Conservation (phyloP, 192 early-diverging fungal genomes). For the Funneliformis geosporum region DNA sequence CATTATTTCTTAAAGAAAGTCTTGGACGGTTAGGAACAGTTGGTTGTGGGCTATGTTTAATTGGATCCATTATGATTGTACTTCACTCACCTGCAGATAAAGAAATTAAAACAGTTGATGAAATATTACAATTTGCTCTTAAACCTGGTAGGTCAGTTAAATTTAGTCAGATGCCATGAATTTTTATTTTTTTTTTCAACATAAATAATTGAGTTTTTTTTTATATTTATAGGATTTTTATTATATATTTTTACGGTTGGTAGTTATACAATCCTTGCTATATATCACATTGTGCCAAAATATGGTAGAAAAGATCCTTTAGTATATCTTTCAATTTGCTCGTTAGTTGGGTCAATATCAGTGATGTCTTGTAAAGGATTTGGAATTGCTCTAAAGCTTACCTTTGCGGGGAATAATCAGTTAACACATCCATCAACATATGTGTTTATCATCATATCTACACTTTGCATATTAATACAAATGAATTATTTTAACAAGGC, state of each 20-base stretch:
- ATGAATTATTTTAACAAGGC: constrained; percentile 99
- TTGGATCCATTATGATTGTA: constrained; percentile 86
- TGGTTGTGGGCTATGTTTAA: constrained; percentile 87
- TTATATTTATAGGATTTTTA: constrained; percentile 65
- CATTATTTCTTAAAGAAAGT: constrained; percentile 85
- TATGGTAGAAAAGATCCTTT: constrained; percentile 81
- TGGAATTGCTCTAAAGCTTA: constrained; percentile 89
- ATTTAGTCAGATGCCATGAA: too few species aligned
- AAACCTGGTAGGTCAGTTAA: constrained; percentile 59
- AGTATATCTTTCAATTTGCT: constrained; percentile 95
- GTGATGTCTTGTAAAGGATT: constrained; percentile 94
- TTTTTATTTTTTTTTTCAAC: background rate
- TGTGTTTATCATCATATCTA: constrained; percentile 79
- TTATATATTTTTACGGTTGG: constrained; percentile 72
- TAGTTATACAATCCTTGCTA: constrained; percentile 69
- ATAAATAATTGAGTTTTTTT: background rate
- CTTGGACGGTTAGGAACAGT: constrained; percentile 81
- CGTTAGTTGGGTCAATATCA: constrained; percentile 90
- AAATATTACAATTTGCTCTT: constrained; percentile 78
- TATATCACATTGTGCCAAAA: constrained; percentile 75
- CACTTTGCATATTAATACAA: constrained; percentile 85
- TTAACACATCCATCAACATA: constrained; percentile 88
- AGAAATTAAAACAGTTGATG: constrained; percentile 76
- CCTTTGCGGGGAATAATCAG: constrained; percentile 92
- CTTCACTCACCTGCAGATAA: constrained; percentile 86